phyloP scores from a whole-genome alignment of 192 early-diverging fungal species.

The Gamsiella multidivaricata region DNA sequence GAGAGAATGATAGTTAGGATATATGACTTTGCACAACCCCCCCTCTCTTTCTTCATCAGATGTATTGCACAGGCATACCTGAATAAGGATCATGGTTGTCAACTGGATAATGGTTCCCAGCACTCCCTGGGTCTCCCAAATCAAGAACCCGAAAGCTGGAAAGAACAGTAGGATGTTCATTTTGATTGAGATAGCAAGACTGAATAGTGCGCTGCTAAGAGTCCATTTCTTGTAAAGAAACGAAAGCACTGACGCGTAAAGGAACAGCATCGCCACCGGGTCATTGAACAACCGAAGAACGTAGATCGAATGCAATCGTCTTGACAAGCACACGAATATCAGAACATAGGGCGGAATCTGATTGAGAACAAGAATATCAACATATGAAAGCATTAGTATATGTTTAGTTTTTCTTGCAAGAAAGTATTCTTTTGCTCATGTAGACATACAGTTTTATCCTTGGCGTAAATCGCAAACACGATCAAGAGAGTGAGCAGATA shows the following conservation, averaged over 20 bases:
- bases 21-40: background rate
- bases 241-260: slow-evolving; percentile 76
- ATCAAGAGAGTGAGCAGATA: slow-evolving; percentile 75
- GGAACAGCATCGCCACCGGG: slow-evolving; percentile 86
- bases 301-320: slow-evolving; percentile 94
- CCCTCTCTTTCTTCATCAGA: background rate
- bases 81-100: slow-evolving; percentile 57
- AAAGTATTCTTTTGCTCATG: too few species aligned
- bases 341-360: slow-evolving; percentile 76
- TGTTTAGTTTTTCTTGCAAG: background rate
- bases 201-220: slow-evolving; percentile 69
- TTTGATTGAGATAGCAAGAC: slow-evolving; percentile 88
- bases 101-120: slow-evolving; percentile 62
- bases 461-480: slow-evolving; percentile 76
- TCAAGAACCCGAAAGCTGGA: slow-evolving; percentile 82
- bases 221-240: slow-evolving; percentile 66
- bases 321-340: slow-evolving; percentile 76
- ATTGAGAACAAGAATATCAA: background rate
- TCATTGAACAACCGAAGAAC: slow-evolving; percentile 95
- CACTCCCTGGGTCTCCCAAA: slow-evolving; percentile 63
- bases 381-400: background rate
- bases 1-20: background rate
- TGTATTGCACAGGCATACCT: slow-evolving; percentile 28
- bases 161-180: slow-evolving; percentile 96
- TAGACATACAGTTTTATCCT: slow-evolving; percentile 57